Evolutionary conservation across 768 basidiomycete species (phyloP), one percentile per base, ranked within the genome.

Genomic region (Termitomyces sp.): DNA sequence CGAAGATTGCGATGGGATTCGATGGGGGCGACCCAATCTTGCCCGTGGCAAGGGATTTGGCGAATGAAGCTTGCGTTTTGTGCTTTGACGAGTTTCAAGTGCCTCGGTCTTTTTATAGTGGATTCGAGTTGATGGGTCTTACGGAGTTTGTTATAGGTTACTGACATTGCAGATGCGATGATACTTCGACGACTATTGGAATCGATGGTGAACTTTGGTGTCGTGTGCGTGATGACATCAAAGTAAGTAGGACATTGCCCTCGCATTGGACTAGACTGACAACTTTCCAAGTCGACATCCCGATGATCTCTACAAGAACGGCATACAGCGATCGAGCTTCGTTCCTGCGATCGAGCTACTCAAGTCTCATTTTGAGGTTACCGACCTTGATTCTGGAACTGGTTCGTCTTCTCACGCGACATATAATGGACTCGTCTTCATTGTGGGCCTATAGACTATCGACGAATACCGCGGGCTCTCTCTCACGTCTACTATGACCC

Each of bases 61-160:
- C 94, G 2, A 79, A 80, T 46, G 87, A 97, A 58, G 89, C 92
- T 8, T 82, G 79, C 57, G 82, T 99, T 1, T 73, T 99, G 42
- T 98, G 96, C 67, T 97, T 99, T 66, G 96, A 99, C 66, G 96
- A 99, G 75, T 98, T 98, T 66, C 96, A 98, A 81, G 94, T 91
- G 68, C 63, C 76, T 9, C 9, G 3, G 4, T 8, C 1, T 1
- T 23, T 17, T 2, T 10, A 10, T 7, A 6, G 5, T n/a, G 10
- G 19, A 9, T 10, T 10, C 27, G 17, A 28, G 16, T 3, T 5
- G 6, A 16, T 5, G 16, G 3, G 25, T 5, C 21, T 37, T 46
- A 46, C 34, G 47, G 41, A 54, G 50, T 11, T 30, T 52, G 5
- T 34, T 34, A 44, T 63, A 91, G 88, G 91, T 97, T 7, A 98